phyloP scores from a whole-genome alignment of 768 basidiomycete species.

The Clathrus columnatus region DNA sequence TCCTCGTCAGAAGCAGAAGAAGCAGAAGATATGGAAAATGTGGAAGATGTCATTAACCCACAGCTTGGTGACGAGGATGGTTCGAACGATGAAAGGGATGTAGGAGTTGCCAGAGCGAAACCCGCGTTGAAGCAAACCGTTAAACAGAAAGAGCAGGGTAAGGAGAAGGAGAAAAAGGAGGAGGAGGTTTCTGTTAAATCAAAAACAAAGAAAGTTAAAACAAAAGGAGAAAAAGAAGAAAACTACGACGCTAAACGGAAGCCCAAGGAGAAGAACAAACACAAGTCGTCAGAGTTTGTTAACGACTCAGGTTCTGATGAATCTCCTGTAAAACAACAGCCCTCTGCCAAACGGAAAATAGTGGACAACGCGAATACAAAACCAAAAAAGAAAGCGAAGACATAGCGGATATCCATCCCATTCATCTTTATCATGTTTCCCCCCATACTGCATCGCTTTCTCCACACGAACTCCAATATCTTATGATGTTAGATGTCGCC shows the following conservation, averaged over 20 bases:
- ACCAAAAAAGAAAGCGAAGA: neutral
- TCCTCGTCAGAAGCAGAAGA: constrained; percentile 12
- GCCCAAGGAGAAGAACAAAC: neutral
- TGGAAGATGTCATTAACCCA: constrained; percentile 17
- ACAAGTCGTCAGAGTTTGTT: too few relatives aligned
- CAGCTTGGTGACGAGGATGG: constrained; percentile 21
- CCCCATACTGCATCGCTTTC: too few relatives aligned
- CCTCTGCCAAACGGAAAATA: too few relatives aligned
- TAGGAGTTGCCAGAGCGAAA: constrained; percentile 16
- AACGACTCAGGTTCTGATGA: too few relatives aligned
- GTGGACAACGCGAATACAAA: neutral
- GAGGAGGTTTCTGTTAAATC: constrained; percentile 10
- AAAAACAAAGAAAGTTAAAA: constrained; percentile 1
- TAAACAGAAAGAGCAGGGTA: constrained; percentile 25
- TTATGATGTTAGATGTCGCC: too few relatives aligned
- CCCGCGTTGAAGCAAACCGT: constrained; percentile 19
- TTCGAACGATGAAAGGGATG: constrained; percentile 24
- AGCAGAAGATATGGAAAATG: constrained; percentile 12
- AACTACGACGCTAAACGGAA: neutral
- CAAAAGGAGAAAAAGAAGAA: constrained; percentile 17
- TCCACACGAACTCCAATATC: too few relatives aligned
- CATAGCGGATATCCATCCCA: too few relatives aligned
- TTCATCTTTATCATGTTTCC: too few relatives aligned
- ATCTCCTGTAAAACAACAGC: too few relatives aligned
- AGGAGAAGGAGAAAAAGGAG: constrained; percentile 12